phyloP scores from a whole-genome alignment of 768 basidiomycete genomes.

The Leccinum arenicola region DNA sequence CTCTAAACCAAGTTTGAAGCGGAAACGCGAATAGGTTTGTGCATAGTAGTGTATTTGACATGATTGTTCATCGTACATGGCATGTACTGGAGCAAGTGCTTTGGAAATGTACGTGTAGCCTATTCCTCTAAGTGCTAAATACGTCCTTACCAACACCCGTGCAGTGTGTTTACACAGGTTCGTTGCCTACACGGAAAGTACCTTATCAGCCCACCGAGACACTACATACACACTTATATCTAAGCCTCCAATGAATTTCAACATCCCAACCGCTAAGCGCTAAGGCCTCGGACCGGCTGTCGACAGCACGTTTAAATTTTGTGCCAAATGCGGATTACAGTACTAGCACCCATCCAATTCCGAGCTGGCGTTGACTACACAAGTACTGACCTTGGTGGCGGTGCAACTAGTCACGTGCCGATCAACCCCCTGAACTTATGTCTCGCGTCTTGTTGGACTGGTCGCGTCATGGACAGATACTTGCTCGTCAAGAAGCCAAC shows the following conservation, averaged over 20 bases:
- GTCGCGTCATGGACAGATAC: slow-evolving; percentile 25
- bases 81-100: neutral
- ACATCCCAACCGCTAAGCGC: too few species aligned
- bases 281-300: too few species aligned
- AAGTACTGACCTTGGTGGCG: neutral
- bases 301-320: too few species aligned
- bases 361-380: too few species aligned
- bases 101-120: neutral
- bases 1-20: slow-evolving; percentile 41
- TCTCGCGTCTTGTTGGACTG: neutral
- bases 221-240: too few species aligned
- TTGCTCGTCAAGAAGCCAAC: slow-evolving; percentile 24
- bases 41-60: neutral
- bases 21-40: slow-evolving; percentile 41
- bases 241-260: neutral
- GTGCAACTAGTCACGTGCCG: slow-evolving; percentile 10
- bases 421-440: slow-evolving; percentile 8
- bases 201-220: too few species aligned
- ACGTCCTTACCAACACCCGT: neutral
- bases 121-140: neutral
- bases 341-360: too few species aligned
- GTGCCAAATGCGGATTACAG: too few species aligned
- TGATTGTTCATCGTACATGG: neutral
- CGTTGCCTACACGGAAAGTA: neutral
- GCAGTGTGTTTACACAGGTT: neutral